Evolutionary conservation across 805 yeast genomes (phyloP).

Genomic region (Yarrowia alimentaria): DNA sequence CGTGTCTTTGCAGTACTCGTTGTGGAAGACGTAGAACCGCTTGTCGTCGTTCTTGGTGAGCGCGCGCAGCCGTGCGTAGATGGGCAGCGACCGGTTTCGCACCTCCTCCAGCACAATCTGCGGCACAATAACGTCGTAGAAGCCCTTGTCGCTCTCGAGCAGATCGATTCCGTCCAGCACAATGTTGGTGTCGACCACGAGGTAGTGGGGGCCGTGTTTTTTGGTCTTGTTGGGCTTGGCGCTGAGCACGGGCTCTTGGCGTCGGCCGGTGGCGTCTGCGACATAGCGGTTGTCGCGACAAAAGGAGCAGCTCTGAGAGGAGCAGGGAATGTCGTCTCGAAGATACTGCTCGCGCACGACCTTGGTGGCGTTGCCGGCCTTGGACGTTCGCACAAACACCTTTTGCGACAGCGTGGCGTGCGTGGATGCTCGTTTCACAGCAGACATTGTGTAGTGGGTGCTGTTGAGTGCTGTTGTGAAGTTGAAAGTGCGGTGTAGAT

Average conservation of each 20-base stretch:
- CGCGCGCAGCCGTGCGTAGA: slow-evolving; percentile 78
- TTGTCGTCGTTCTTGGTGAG: slow-evolving; percentile 71
- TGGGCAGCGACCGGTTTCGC: slow-evolving; percentile 79
- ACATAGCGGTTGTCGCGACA: slow-evolving; percentile 55
- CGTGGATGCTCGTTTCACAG: slow-evolving; percentile 26
- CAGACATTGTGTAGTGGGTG: slow-evolving; percentile 11
- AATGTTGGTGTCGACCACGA: slow-evolving; percentile 84
- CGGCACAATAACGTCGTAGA: slow-evolving; percentile 89
- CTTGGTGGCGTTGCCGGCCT: slow-evolving; percentile 86
- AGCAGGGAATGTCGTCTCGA: slow-evolving; percentile 89
- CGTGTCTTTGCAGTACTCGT: slow-evolving; percentile 79
- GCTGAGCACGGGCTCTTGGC: slow-evolving; percentile 66
- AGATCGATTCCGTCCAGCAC: slow-evolving; percentile 85
- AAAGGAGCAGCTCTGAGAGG: slow-evolving; percentile 61
- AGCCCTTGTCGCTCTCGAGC: slow-evolving; percentile 70
- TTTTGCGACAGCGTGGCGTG: slow-evolving; percentile 44
- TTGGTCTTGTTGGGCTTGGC: slow-evolving; percentile 51
- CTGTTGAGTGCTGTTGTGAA: too few relatives aligned
- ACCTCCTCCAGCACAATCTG: slow-evolving; percentile 95
- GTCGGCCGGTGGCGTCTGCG: slow-evolving; percentile 64
- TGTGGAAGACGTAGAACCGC: slow-evolving; percentile 86
- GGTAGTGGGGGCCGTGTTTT: slow-evolving; percentile 68
- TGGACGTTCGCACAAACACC: slow-evolving; percentile 80
- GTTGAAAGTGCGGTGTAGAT: background rate
- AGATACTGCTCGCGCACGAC: slow-evolving; percentile 92